Conservation (phyloP, 1,284 basidiomycete genomes). For the Hypsizygus ulmarius region DNA sequence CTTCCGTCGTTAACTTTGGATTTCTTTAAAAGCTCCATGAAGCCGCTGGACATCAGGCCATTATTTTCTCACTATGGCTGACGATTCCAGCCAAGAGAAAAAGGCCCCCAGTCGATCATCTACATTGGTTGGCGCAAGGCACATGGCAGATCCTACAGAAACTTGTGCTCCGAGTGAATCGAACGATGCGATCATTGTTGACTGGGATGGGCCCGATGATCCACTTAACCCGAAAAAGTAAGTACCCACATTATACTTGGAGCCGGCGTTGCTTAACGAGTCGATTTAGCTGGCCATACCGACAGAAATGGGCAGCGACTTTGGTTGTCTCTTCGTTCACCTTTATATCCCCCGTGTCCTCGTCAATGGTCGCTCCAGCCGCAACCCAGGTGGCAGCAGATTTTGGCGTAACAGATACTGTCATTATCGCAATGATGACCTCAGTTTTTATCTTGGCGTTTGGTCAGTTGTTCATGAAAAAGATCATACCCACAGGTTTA, state of each 20-base stretch:
- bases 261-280: background rate
- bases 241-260: background rate
- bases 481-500: constrained; percentile 11
- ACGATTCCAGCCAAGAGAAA: background rate
- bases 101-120: too few species aligned
- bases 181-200: constrained; percentile 37
- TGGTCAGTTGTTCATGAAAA: constrained; percentile 35
- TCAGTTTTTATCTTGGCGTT: constrained; percentile 71
- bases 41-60: background rate
- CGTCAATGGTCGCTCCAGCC: constrained; percentile 74
- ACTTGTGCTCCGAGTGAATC: background rate
- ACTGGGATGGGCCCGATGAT: constrained; percentile 65
- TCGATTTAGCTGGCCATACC: constrained; percentile 52
- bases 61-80: background rate
- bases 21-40: too few species aligned
- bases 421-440: constrained; percentile 56
- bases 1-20: too few species aligned
- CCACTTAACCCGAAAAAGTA: constrained; percentile 66
- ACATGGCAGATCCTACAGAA: background rate
- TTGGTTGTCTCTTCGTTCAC: constrained; percentile 61
- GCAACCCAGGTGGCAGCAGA: constrained; percentile 48
- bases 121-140: background rate
- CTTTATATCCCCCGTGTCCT: constrained; percentile 65
- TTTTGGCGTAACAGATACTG: constrained; percentile 53
- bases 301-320: constrained; percentile 62